These are phyloP conservation scores for Eimeria sp. DNA, from an alignment of 169 alveolate genomes.

Conservation along the genomic window DNA sequence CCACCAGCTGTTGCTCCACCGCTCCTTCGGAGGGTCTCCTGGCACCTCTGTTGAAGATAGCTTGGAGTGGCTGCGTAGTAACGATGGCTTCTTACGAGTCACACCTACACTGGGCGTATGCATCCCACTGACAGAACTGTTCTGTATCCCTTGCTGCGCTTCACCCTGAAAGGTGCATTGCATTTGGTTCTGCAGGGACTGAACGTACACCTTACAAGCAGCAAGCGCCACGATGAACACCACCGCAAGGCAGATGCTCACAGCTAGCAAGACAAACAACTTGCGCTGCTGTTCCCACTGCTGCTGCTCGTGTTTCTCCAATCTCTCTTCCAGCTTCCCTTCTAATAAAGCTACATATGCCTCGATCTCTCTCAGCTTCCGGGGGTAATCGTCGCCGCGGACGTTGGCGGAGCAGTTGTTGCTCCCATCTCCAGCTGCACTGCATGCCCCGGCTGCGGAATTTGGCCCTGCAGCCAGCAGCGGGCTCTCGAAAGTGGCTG, in stretches of 20 bases:
- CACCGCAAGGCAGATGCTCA: slow-evolving; percentile 28
- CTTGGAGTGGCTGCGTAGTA: background rate
- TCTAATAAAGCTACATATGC: slow-evolving; percentile 48
- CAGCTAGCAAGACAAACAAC: slow-evolving; percentile 45
- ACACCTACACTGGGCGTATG: background rate
- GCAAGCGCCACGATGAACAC: slow-evolving; percentile 45
- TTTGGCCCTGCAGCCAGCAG: background rate
- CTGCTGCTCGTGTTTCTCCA: slow-evolving; percentile 66
- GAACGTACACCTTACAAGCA: slow-evolving; percentile 58
- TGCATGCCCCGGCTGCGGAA: slow-evolving; percentile 22
- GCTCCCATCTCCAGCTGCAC: background rate
- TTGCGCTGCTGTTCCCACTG: slow-evolving; percentile 22
- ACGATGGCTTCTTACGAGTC: background rate
- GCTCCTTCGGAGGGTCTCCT: background rate
- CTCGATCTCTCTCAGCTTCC: slow-evolving; percentile 25
- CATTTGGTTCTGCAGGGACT: slow-evolving; percentile 41
- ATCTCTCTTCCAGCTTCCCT: slow-evolving; percentile 46
- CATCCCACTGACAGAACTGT: background rate
- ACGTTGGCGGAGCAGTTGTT: background rate
- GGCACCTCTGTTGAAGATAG: background rate
- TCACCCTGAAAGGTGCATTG: background rate
- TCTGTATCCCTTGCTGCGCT: background rate
- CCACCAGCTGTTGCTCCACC: slow-evolving; percentile 17
- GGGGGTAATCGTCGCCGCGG: background rate
- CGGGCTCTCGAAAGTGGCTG: background rate